Percentiles rank a stretch among this genome's conserved stretches.
phyloP scores from a whole-genome alignment of 2,329 filamentous ascomycete genomes.

The Microsporum ferrugineum region DNA sequence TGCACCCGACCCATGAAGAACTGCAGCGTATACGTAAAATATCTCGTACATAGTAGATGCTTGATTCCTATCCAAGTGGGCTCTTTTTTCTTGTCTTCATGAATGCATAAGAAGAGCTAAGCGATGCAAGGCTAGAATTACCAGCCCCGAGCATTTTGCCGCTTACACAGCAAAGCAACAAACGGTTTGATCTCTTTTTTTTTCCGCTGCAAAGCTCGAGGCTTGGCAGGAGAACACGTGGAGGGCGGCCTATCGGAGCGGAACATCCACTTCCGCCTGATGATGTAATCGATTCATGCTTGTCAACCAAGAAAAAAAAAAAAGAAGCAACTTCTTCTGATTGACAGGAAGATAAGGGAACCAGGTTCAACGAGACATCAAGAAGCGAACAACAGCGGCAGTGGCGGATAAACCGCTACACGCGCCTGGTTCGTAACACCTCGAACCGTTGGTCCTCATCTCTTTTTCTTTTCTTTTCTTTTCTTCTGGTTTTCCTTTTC shows the following conservation, averaged over 20 bases:
- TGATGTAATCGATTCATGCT: neutral
- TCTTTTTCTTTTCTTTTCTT: neutral
- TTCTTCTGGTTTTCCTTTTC: neutral
- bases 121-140: too few relatives aligned
- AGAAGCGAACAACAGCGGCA: neutral
- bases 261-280: neutral
- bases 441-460: neutral
- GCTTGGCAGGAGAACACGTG: slow-evolving; percentile 4
- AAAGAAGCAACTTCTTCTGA: neutral
- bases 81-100: too few relatives aligned
- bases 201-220: neutral
- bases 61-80: too few relatives aligned
- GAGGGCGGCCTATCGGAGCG: neutral
- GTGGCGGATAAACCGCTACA: slow-evolving; percentile 1
- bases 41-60: too few relatives aligned
- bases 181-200: neutral
- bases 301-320: neutral
- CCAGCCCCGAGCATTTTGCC: too few relatives aligned
- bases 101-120: too few relatives aligned
- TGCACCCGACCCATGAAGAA: slow-evolving; percentile 2
- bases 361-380: neutral
- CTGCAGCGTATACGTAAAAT: neutral
- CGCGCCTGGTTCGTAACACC: neutral
- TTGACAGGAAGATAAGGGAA: neutral
- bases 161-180: too few relatives aligned